Evolutionary conservation across 306 rosid genomes (phyloP).

Genomic region (Fragaria nilgerrensis): DNA sequence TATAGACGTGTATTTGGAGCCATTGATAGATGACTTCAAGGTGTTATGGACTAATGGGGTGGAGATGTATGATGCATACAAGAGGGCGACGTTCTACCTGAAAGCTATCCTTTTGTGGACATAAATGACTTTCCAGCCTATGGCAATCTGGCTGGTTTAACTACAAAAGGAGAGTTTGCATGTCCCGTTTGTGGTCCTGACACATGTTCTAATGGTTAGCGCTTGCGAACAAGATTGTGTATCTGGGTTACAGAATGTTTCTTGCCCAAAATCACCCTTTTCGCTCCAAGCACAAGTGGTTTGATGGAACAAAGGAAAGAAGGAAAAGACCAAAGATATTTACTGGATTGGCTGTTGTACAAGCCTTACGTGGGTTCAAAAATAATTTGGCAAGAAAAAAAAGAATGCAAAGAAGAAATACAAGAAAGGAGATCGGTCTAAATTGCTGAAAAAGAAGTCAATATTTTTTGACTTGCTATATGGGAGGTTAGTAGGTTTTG

Average conservation of each 20-base stretch:
- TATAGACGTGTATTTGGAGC: background rate
- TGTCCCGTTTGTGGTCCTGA: too few relatives aligned
- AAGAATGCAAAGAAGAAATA: background rate
- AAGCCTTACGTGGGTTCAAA: background rate
- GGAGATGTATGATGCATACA: background rate
- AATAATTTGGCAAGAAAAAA: background rate
- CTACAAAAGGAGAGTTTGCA: too few relatives aligned
- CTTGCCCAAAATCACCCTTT: background rate
- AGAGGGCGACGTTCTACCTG: background rate
- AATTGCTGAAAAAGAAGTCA: background rate
- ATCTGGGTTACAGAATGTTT: too few relatives aligned
- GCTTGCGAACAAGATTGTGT: too few relatives aligned
- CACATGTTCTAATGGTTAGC: too few relatives aligned
- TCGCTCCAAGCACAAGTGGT: background rate
- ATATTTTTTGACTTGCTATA: background rate
- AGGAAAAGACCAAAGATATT: background rate
- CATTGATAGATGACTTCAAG: background rate
- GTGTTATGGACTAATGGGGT: background rate
- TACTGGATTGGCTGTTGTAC: background rate
- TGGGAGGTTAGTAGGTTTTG: background rate
- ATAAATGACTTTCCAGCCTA: too few relatives aligned
- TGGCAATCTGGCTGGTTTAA: too few relatives aligned
- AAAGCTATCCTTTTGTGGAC: background rate
- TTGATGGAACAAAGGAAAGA: background rate
- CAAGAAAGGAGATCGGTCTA: background rate